Evolutionary conservation across 2,329 filamentous ascomycete genomes (phyloP), one percentile per base, ranked within the genome.

Genomic region (Corniculantispora saksenae): DNA sequence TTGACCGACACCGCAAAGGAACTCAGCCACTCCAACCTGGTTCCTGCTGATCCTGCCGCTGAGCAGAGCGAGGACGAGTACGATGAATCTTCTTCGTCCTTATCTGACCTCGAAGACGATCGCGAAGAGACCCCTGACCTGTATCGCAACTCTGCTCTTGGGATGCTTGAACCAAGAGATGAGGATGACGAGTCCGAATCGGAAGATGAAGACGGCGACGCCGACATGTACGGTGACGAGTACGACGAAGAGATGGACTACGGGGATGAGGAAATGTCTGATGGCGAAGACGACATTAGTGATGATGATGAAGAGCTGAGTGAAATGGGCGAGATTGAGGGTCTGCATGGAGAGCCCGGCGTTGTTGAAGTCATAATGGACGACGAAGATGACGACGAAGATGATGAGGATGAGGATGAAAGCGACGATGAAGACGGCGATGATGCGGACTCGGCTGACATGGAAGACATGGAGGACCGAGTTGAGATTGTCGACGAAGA

Each of bases 111-210:
- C 59, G 91, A 94, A 48, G 91, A 94, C 67, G 90, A 92, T 64
- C 89, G 93, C 53, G 93, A 97, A 77, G 95, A 98, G 75, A 99
- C 96, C 6, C 95, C 96, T 35, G 95, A 99, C 78, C 84, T 99
- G 23, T 98, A 97, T 81, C 91, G 96, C 61, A 97, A 98, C 77
- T 98, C 95, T 2, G 93, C 96, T 1, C 83, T 99, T 25, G 94
- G 95, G 58, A 96, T 98, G 89, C 89, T 97, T 61, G 95, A 98
- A 75, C 90, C 91, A 69, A 87, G 89, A 58, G 87, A 91, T 65
- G 90, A 93, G 66, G 90, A 92, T 67, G 92, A 94, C 68, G 93
- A 92, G 58, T 93, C 91, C 40, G 91, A 92, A 38, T 89, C 89
- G 19, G 90, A 89, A 66, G 88, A 91, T 65, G 89, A 83, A 17